Evolutionary conservation across 495 filamentous ascomycete species (phyloP).

Genomic region (Penicillium alfredii): DNA sequence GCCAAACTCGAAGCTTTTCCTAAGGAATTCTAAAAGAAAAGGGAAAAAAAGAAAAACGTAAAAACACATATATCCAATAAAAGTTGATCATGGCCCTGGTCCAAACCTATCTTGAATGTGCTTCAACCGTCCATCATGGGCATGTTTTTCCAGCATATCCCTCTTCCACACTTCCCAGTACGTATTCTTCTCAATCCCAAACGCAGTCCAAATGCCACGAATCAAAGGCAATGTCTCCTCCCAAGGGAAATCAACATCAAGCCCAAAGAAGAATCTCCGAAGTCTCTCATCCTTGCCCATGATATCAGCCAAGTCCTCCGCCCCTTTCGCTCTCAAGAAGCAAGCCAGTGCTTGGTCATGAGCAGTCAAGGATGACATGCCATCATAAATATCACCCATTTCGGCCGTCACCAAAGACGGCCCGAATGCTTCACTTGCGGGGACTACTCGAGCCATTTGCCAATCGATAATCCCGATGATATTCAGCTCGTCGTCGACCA

Average conservation of each 20-base stretch:
- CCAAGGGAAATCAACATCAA: conserved; percentile 11
- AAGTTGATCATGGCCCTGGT: too few species aligned
- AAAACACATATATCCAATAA: too few species aligned
- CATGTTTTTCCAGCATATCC: conserved; percentile 5
- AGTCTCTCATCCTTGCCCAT: background rate
- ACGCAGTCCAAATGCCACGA: conserved; percentile 7
- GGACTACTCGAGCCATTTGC: conserved; percentile 27
- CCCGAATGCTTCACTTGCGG: conserved; percentile 27
- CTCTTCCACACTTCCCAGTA: conserved; percentile 7
- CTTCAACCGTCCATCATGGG: background rate
- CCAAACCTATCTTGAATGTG: background rate
- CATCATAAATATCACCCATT: conserved; percentile 20
- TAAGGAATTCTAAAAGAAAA: too few species aligned
- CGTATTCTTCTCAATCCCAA: conserved; percentile 5
- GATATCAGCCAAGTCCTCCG: too few species aligned
- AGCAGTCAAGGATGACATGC: too few species aligned
- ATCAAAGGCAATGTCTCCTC: conserved; percentile 8
- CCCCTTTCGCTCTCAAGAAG: too few species aligned
- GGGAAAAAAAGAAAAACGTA: too few species aligned
- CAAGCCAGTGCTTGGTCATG: too few species aligned
- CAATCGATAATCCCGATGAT: conserved; percentile 38
- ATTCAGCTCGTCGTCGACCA: conserved; percentile 37
- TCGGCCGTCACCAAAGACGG: conserved; percentile 32
- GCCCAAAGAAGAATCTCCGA: conserved; percentile 10
- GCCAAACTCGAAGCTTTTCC: too few species aligned